A percentile compares a stretch with the other conserved stretches of the same genome.
Evolutionary conservation across 768 basidiomycete genomes (phyloP).

Genomic region (Mycena sanguinolenta): DNA sequence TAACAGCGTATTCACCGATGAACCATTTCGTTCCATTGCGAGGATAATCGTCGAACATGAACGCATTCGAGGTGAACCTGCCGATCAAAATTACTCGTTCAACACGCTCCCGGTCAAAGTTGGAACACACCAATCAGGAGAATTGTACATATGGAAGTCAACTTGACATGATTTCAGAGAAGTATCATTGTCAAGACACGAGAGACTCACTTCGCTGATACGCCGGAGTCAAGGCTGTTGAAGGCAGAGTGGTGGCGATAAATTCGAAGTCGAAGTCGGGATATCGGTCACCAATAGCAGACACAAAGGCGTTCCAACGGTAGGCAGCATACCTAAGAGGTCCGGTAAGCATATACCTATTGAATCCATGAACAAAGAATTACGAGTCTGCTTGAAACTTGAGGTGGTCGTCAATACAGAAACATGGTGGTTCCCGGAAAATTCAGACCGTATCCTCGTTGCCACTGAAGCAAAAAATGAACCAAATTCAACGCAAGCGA

Average conservation of each 20-base stretch:
- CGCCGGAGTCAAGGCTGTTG: conserved; percentile 57
- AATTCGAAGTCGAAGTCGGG: conserved; percentile 57
- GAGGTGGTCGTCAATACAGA: background rate
- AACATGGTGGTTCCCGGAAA: background rate
- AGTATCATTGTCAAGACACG: background rate
- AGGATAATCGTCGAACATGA: conserved; percentile 66
- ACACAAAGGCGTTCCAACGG: conserved; percentile 40
- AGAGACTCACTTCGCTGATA: conserved; percentile 50
- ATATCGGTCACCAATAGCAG: conserved; percentile 40
- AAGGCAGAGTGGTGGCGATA: conserved; percentile 61
- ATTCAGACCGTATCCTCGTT: conserved; percentile 48
- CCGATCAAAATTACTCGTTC: conserved; percentile 9
- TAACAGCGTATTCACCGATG: conserved; percentile 69
- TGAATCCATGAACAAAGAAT: conserved; percentile 4
- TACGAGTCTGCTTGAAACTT: conserved; percentile 48
- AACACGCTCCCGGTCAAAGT: background rate
- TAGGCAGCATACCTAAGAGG: conserved; percentile 58
- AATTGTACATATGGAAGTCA: conserved; percentile 68
- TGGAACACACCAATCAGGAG: conserved; percentile 48
- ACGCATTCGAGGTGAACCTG: conserved; percentile 62
- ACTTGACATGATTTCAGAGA: conserved; percentile 44
- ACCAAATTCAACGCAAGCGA: background rate
- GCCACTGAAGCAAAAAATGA: conserved; percentile 38
- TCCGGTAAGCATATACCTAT: conserved; percentile 44
- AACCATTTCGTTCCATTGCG: conserved; percentile 69